Conservation (phyloP, 1,284 basidiomycete genomes). For the Ustilago lituana region DNA sequence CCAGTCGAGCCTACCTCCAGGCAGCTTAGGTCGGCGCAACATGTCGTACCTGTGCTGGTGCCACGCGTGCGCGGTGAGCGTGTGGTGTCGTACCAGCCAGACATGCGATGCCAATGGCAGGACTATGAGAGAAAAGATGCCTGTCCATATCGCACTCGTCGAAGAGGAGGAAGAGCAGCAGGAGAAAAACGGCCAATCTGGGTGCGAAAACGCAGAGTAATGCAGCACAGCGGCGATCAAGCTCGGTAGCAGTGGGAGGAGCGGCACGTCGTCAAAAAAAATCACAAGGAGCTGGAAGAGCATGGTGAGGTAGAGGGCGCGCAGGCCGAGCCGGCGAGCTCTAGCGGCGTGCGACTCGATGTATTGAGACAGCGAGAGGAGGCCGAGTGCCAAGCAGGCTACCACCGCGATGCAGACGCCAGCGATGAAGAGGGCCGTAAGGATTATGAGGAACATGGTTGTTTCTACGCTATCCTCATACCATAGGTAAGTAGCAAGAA, state of each 20-base stretch:
- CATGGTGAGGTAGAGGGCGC: slow-evolving; percentile 5
- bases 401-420: slow-evolving; percentile 3
- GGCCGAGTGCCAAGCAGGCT: slow-evolving; percentile 32
- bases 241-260: slow-evolving; percentile 22
- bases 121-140: slow-evolving; percentile 6
- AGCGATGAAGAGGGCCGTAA: slow-evolving; percentile 19
- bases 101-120: slow-evolving; percentile 31
- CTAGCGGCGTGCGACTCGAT: slow-evolving; percentile 36
- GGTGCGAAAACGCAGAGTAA: slow-evolving; percentile 7
- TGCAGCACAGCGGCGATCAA: slow-evolving; percentile 9
- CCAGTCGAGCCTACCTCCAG: slow-evolving; percentile 43
- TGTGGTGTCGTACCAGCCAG: slow-evolving; percentile 35
- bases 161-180: background rate
- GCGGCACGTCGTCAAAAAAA: slow-evolving; percentile 21
- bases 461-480: background rate
- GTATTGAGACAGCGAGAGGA: slow-evolving; percentile 36
- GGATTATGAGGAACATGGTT: slow-evolving; percentile 24
- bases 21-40: slow-evolving; percentile 21
- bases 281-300: slow-evolving; percentile 7
- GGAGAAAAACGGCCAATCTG: slow-evolving; percentile 24
- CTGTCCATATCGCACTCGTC: background rate
- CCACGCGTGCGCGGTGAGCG: slow-evolving; percentile 28
- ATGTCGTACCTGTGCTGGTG: slow-evolving; percentile 40
- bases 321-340: slow-evolving; percentile 26
- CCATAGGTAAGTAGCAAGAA: too few relatives aligned